A percentile compares a stretch with the other conserved stretches of the same genome.
Evolutionary conservation across 73 alveolate genomes (phyloP).

Genomic region (Tetrahymena malaccensis): DNA sequence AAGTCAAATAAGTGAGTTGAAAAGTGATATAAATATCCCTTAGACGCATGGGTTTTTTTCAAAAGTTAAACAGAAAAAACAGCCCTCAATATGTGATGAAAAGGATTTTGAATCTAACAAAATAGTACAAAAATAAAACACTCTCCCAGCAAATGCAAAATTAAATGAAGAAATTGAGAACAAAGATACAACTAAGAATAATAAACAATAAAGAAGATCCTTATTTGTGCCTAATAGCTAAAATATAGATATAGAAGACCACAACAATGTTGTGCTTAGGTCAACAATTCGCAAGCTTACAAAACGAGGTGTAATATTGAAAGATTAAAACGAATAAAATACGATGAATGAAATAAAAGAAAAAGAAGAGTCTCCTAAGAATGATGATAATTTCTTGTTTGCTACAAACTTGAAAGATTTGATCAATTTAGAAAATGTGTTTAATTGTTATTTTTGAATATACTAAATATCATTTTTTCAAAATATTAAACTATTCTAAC

Average conservation of each 20-base stretch:
- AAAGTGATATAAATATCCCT: background rate
- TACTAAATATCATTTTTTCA: background rate
- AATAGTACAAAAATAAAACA: no score
- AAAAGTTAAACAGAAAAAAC: no score
- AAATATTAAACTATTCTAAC: background rate
- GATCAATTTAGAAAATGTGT: background rate
- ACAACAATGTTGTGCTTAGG: background rate
- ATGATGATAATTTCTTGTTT: background rate
- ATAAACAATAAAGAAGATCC: background rate
- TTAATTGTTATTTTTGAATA: background rate
- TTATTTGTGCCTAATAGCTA: background rate
- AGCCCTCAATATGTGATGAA: background rate
- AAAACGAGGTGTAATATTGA: background rate
- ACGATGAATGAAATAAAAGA: background rate
- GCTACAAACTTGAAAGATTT: background rate
- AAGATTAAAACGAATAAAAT: background rate
- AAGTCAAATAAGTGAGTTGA: background rate
- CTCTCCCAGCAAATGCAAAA: background rate
- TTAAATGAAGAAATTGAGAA: background rate
- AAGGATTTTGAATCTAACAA: background rate
- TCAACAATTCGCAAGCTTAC: background rate
- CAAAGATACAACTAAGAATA: no score
- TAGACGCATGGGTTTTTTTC: background rate
- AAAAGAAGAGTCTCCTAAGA: background rate
- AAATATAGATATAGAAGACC: background rate